Conservation (phyloP, 306 rosid genomes). For the Quercus robur region DNA sequence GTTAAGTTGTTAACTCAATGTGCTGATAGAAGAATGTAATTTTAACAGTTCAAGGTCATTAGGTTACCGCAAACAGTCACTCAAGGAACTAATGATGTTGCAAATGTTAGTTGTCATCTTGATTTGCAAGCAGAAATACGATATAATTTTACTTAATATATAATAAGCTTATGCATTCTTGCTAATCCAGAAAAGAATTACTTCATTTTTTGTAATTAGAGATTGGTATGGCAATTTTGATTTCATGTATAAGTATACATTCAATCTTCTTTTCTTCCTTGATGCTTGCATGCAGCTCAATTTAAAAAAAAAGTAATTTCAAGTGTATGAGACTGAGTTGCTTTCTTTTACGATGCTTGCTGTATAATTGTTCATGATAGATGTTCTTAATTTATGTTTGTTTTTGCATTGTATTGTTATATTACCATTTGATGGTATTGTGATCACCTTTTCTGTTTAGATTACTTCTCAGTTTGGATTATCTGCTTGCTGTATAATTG, state of each 20-base stretch:
- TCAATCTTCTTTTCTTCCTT: not conserved
- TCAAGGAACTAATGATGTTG: not conserved
- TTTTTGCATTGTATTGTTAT: constrained; percentile 1
- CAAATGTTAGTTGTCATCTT: not conserved
- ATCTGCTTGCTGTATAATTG: constrained; percentile 25
- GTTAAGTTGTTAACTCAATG: not conserved
- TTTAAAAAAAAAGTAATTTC: not conserved
- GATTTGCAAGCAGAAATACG: not conserved
- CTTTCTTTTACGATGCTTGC: not conserved
- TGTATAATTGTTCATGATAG: not conserved
- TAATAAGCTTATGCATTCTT: not conserved
- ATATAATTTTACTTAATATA: not conserved
- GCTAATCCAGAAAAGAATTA: not conserved
- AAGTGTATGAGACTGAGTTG: not conserved
- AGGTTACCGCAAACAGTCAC: not conserved
- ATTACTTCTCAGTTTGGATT: constrained; percentile 46
- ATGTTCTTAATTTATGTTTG: not conserved
- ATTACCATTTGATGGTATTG: constrained; percentile 4
- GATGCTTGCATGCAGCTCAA: not conserved
- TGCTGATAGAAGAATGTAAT: not conserved
- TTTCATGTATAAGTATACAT: not conserved
- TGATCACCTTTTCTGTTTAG: constrained; percentile 17
- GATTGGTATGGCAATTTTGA: not conserved
- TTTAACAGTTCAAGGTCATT: not conserved
- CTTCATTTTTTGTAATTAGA: not conserved